These are phyloP conservation scores for Penicillium cataractarum DNA, from an alignment of 495 filamentous ascomycete species.

Conservation along the genomic window DNA sequence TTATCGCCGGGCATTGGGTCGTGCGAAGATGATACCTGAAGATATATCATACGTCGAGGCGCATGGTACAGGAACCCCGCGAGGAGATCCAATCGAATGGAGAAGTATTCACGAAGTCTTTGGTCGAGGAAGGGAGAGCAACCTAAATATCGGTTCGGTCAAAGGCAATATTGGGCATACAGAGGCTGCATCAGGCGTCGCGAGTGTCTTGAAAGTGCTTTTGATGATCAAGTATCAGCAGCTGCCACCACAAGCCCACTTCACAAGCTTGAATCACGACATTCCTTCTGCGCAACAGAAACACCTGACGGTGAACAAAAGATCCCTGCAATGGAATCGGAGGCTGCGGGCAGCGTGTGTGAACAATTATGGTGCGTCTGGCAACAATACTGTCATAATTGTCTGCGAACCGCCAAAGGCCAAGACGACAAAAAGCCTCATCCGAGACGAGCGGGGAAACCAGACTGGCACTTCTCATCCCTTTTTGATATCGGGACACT, in stretches of 20 bases:
- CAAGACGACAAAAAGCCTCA: neutral
- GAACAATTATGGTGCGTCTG: slow-evolving; percentile 58
- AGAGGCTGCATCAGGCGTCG: slow-evolving; percentile 49
- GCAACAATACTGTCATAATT: slow-evolving; percentile 52
- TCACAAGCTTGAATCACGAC: slow-evolving; percentile 43
- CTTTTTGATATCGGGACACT: no score
- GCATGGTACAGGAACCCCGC: slow-evolving; percentile 12
- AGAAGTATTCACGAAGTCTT: neutral
- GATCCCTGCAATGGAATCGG: slow-evolving; percentile 15
- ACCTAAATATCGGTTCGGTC: slow-evolving; percentile 18
- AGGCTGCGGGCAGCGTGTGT: slow-evolving; percentile 35
- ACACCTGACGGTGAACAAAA: slow-evolving; percentile 37
- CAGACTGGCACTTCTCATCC: no score
- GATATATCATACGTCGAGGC: slow-evolving; percentile 37
- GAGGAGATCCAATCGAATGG: neutral
- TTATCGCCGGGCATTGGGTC: slow-evolving; percentile 16
- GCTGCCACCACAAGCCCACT: slow-evolving; percentile 41
- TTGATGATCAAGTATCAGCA: slow-evolving; percentile 47
- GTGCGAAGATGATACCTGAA: slow-evolving; percentile 12
- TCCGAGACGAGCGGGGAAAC: no score
- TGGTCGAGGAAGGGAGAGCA: neutral
- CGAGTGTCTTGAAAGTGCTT: slow-evolving; percentile 46
- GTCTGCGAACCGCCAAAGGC: slow-evolving; percentile 16
- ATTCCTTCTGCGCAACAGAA: slow-evolving; percentile 36
- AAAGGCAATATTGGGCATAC: slow-evolving; percentile 55